Conservation (phyloP, 805 yeast species). For the Maudiozyma bulderi region DNA sequence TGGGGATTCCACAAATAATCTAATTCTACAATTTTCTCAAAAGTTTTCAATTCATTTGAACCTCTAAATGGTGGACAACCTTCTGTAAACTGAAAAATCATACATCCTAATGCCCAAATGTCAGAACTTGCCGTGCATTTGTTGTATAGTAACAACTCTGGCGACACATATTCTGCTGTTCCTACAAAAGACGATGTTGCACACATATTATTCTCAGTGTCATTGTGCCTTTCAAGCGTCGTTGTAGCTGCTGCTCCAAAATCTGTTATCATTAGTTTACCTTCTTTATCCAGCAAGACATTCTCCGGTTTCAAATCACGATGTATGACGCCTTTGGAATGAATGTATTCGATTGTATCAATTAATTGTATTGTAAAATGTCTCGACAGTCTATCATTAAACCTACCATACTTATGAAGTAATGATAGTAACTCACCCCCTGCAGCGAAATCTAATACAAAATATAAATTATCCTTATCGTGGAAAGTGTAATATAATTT, state of each 20-base stretch:
- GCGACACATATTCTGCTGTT: slow-evolving; percentile 93
- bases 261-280: slow-evolving; percentile 87
- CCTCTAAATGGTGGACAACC: slow-evolving; percentile 91
- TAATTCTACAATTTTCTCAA: slow-evolving; percentile 74
- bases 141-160: slow-evolving; percentile 73
- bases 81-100: slow-evolving; percentile 68
- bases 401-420: slow-evolving; percentile 66
- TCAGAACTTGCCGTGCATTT: slow-evolving; percentile 77
- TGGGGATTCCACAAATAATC: slow-evolving; percentile 52
- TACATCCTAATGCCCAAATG: slow-evolving; percentile 92
- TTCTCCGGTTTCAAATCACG: slow-evolving; percentile 94
- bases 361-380: slow-evolving; percentile 80
- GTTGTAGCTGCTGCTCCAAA: slow-evolving; percentile 85
- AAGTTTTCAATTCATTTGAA: slow-evolving; percentile 71
- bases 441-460: slow-evolving; percentile 88
- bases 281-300: slow-evolving; percentile 72
- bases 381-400: slow-evolving; percentile 63
- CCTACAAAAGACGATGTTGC: slow-evolving; percentile 77
- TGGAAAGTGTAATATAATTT: slow-evolving; percentile 90
- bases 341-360: slow-evolving; percentile 88
- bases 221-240: slow-evolving; percentile 5
- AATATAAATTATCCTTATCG: slow-evolving; percentile 77
- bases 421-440: slow-evolving; percentile 87
- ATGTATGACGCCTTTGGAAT: slow-evolving; percentile 81
- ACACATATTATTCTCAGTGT: slow-evolving; percentile 10